A percentile compares a stretch with the other conserved stretches of the same genome.
Evolutionary conservation across 257 asterid genomes (phyloP).

Genomic region (Scutellaria barbata): DNA sequence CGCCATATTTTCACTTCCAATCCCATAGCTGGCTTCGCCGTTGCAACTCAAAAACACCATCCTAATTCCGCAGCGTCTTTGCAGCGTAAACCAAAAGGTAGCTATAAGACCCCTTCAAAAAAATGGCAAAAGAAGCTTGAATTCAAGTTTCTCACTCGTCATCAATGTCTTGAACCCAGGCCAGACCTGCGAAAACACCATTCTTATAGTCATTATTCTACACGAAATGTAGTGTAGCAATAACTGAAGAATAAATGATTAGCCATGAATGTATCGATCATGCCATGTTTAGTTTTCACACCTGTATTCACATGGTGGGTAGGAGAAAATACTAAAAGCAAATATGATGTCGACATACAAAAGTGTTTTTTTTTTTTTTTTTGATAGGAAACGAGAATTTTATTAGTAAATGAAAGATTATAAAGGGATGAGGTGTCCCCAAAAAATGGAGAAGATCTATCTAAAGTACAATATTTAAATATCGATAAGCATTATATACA

Average conservation of each 20-base stretch:
- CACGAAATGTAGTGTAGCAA: constrained; percentile 1
- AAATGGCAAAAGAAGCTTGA: constrained; percentile 21
- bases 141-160: constrained; percentile 35
- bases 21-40: constrained; percentile 29
- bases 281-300: neutral
- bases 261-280: neutral
- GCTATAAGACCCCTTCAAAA: constrained; percentile 25
- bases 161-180: constrained; percentile 56
- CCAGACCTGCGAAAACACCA: constrained; percentile 49
- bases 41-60: constrained; percentile 28
- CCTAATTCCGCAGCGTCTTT: constrained; percentile 29
- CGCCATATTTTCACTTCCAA: constrained; percentile 23
- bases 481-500: too few species aligned
- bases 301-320: too few species aligned
- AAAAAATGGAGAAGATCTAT: too few species aligned
- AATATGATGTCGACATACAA: neutral
- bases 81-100: constrained; percentile 27
- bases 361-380: too few species aligned
- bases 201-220: neutral
- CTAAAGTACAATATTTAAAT: too few species aligned
- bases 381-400: too few species aligned
- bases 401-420: too few species aligned
- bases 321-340: neutral
- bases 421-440: too few species aligned
- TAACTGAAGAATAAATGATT: neutral